Base-by-base conservation (phyloP, 108 stramenopile genomes). In the Skeletonema tropicum region DNA sequence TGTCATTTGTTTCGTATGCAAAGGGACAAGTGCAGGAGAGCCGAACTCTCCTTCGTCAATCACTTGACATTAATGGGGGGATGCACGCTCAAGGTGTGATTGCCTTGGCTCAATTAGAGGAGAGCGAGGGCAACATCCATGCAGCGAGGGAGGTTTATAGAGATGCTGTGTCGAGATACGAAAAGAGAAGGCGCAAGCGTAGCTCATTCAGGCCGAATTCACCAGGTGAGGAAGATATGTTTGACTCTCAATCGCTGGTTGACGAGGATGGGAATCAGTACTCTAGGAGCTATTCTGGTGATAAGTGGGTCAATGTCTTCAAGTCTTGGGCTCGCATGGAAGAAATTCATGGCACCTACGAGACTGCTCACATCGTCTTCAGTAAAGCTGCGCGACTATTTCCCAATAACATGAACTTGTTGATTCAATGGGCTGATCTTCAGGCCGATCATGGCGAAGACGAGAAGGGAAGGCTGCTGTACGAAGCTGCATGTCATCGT, bases 271-370 rank as follows among this genome's bases (percentile, higher is more conserved):
- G 42, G 14, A 68, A 17, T 19, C 32, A 60, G 6, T 52, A 61
- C 31, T 59, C 84, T 2, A 70, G 49, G 29, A 88, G 86, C 61
- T 85, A 88, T 33, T 81, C 86, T 17, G 91, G 91, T 13, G 91
- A 94, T 72, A 89, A 89, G 61, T 94, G 91, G 79, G 61, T 90
- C 33, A 73, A 84, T 57, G 89, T 94, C 13, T 92, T 87, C 74
- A 79, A 82, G 13, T 89, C 88, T 42, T 94, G 91, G 91, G 86
- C 86, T 26, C 79, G 90, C 10, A 72, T 94, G 68, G 93, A 94
- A 71, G 84, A 89, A 71, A 78, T 77, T 15, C 74, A 90, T 69
- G 91, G 91, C 12, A 85, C 65, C 11, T 73, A 67, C 30, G 87
- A 88, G 29, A 64, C 78, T 25, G 84, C 85, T 5, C 76, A 89